Conservation (phyloP, 345 rosid genomes). For the Passiflora organensis region DNA sequence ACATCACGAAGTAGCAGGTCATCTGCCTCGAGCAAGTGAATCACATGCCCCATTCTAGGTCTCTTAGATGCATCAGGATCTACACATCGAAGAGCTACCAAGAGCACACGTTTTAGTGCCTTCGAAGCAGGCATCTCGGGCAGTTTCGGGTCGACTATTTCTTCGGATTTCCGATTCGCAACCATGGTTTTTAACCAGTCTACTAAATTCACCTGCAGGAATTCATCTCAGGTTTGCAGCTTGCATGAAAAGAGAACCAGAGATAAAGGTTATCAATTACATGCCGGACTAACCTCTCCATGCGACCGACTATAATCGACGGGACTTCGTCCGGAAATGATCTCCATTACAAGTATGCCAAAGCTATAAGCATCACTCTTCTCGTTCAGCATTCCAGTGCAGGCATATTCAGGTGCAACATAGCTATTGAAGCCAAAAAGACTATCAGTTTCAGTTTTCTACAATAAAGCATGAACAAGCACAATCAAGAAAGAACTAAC, state of each 20-base stretch:
- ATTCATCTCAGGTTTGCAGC: conserved; percentile 10
- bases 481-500: conserved; percentile 33
- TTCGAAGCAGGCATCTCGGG: conserved; percentile 79
- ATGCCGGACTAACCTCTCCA: conserved; percentile 61
- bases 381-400: conserved; percentile 94
- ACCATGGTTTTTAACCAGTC: conserved; percentile 93
- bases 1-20: conserved; percentile 76
- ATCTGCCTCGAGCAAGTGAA: conserved; percentile 99
- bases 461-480: not conserved
- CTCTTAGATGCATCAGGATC: conserved; percentile 94
- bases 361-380: conserved; percentile 93
- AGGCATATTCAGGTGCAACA: conserved; percentile 97
- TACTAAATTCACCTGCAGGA: conserved; percentile 77
- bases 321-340: conserved; percentile 81
- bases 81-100: conserved; percentile 87
- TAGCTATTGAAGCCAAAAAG: conserved; percentile 44
- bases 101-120: conserved; percentile 74
- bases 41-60: conserved; percentile 93
- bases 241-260: conserved; percentile 3
- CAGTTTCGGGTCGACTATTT: conserved; percentile 84
- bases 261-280: not conserved
- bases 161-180: conserved; percentile 78
- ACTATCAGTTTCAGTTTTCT: not conserved
- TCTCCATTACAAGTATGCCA: conserved; percentile 89
- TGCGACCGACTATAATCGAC: conserved; percentile 83